phyloP scores from a whole-genome alignment of 164 flowering plant species.

The Berberis thunbergii region DNA sequence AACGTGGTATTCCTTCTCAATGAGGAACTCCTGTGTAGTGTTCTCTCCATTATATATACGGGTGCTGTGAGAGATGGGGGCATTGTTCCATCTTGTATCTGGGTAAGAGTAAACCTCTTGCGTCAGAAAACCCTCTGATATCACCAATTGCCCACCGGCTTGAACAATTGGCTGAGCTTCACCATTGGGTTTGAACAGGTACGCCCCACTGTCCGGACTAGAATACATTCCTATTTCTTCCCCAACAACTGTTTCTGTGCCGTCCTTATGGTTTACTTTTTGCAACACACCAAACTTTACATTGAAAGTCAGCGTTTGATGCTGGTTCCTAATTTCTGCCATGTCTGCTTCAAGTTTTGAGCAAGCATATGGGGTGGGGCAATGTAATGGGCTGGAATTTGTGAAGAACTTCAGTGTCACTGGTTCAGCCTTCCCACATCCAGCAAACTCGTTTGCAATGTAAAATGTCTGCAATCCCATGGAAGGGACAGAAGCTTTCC shows the following conservation, averaged over 20 bases:
- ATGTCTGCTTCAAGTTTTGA: slow-evolving; percentile 39
- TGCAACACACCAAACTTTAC: slow-evolving; percentile 58
- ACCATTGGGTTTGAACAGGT: slow-evolving; percentile 83
- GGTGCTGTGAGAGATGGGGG: slow-evolving; percentile 83
- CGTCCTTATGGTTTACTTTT: slow-evolving; percentile 41
- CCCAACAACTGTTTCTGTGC: slow-evolving; percentile 36
- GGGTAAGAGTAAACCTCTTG: slow-evolving; percentile 82
- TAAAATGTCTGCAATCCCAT: slow-evolving; percentile 85
- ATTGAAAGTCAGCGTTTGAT: slow-evolving; percentile 58
- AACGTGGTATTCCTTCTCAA: slow-evolving; percentile 97
- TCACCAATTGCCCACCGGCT: slow-evolving; percentile 48
- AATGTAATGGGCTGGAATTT: slow-evolving; percentile 26
- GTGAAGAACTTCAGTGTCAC: slow-evolving; percentile 42
- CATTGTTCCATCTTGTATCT: slow-evolving; percentile 47
- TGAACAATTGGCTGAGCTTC: slow-evolving; percentile 59
- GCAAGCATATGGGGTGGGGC: slow-evolving; percentile 72
- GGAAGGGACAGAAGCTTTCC: slow-evolving; percentile 82
- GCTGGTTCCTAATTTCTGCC: slow-evolving; percentile 50
- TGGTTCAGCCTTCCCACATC: slow-evolving; percentile 80
- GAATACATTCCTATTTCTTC: slow-evolving; percentile 91
- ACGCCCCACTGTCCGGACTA: slow-evolving; percentile 90
- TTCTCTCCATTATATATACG: slow-evolving; percentile 56
- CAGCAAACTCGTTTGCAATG: slow-evolving; percentile 60
- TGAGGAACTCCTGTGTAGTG: slow-evolving; percentile 49
- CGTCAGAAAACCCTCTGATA: slow-evolving; percentile 69